A percentile compares a stretch with the other conserved stretches of the same genome.
Conservation (phyloP, 331 rosid genomes). For the Malus hybrid region DNA sequence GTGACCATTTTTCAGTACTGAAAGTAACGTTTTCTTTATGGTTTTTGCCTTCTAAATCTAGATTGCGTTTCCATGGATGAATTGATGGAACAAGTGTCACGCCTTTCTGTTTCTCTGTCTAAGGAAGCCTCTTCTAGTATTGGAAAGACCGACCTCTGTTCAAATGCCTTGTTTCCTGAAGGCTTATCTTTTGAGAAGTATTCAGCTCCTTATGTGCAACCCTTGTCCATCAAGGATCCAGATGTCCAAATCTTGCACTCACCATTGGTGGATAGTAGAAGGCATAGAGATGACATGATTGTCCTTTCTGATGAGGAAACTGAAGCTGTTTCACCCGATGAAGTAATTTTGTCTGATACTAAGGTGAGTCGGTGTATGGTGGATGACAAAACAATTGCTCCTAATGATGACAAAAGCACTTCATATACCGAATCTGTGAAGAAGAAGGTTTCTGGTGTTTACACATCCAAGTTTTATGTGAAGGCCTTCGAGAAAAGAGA, state of each 20-base stretch:
- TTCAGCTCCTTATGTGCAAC: slow-evolving; percentile 30
- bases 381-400: slow-evolving; percentile 26
- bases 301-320: slow-evolving; percentile 86
- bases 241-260: slow-evolving; percentile 32
- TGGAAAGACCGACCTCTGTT: slow-evolving; percentile 23
- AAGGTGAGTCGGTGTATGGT: slow-evolving; percentile 20
- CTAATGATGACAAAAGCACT: slow-evolving; percentile 27
- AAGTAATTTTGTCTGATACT: slow-evolving; percentile 29
- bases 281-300: slow-evolving; percentile 26
- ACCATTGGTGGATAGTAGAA: slow-evolving; percentile 17
- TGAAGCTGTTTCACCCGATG: slow-evolving; percentile 29
- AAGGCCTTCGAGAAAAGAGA: slow-evolving; percentile 31
- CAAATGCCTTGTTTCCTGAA: slow-evolving; percentile 30
- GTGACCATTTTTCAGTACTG: neutral
- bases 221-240: slow-evolving; percentile 30
- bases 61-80: slow-evolving; percentile 57
- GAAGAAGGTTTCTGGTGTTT: slow-evolving; percentile 29
- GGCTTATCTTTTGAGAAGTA: slow-evolving; percentile 26
- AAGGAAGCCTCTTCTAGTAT: slow-evolving; percentile 37
- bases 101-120: slow-evolving; percentile 60
- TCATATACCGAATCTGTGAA: slow-evolving; percentile 23
- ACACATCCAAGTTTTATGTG: slow-evolving; percentile 27
- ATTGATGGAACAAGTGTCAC: slow-evolving; percentile 56
- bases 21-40: slow-evolving; percentile 14
- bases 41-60: slow-evolving; percentile 35